A percentile compares a stretch with the other conserved stretches of the same genome.
Evolutionary conservation across 306 rosid species (phyloP).

Genomic region (Castanea crenata): DNA sequence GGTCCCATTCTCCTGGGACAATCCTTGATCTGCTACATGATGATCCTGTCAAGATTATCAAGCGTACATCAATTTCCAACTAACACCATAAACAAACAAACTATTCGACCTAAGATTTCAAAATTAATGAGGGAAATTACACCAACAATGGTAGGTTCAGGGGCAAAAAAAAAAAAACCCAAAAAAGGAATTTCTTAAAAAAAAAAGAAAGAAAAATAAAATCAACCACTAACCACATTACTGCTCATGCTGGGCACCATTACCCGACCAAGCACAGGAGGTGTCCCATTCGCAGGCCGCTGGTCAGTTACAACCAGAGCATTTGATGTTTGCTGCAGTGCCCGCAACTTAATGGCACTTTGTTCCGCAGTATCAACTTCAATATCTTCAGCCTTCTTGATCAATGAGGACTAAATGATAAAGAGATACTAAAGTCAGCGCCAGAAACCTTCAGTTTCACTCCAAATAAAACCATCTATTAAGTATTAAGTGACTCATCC

Average conservation of each 20-base stretch:
- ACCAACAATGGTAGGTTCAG: neutral
- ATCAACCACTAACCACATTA: constrained; percentile 47
- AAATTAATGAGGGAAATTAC: constrained; percentile 9
- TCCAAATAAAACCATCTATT: constrained; percentile 9
- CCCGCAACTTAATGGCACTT: constrained; percentile 86
- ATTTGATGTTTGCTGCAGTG: constrained; percentile 87
- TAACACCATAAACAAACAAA: constrained; percentile 12
- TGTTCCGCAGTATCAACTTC: constrained; percentile 94
- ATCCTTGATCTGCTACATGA: constrained; percentile 40
- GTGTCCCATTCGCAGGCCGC: constrained; percentile 64
- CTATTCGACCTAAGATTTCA: neutral
- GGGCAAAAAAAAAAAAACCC: neutral
- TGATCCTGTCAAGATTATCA: constrained; percentile 56
- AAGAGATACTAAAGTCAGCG: constrained; percentile 12
- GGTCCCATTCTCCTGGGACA: constrained; percentile 72
- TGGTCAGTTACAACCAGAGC: constrained; percentile 93
- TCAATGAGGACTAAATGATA: constrained; percentile 79
- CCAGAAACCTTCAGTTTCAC: neutral
- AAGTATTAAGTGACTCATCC: constrained; percentile 24
- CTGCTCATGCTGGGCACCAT: constrained; percentile 71
- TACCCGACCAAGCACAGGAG: constrained; percentile 62
- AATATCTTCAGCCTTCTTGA: constrained; percentile 89
- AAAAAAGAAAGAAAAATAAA: neutral
- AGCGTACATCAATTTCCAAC: constrained; percentile 4
- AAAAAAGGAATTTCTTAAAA: neutral